These are phyloP conservation scores for Dacryopinax primogenitus DNA, from an alignment of 768 basidiomycete species.

Conservation along the genomic window DNA sequence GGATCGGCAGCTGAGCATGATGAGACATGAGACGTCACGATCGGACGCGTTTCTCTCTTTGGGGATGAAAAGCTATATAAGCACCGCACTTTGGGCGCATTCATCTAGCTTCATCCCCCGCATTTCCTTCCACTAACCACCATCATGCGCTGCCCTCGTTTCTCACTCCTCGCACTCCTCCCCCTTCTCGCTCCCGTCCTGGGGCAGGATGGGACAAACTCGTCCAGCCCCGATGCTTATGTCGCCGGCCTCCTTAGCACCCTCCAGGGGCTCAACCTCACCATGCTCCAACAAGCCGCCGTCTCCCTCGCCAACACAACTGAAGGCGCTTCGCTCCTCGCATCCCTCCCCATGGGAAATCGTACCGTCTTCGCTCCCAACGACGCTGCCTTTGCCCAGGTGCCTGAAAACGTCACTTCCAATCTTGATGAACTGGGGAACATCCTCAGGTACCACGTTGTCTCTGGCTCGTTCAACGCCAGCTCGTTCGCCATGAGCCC, in stretches of 20 bases:
- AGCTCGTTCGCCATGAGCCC: constrained; percentile 35
- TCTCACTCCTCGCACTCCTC: constrained; percentile 16
- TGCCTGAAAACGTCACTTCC: constrained; percentile 27
- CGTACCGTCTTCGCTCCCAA: constrained; percentile 47
- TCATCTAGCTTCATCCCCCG: background rate
- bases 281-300: constrained; percentile 32
- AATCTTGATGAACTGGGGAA: constrained; percentile 34
- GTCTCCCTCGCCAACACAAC: constrained; percentile 34
- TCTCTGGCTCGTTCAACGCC: constrained; percentile 40
- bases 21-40: background rate
- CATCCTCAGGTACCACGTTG: constrained; percentile 45
- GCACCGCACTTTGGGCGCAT: background rate
- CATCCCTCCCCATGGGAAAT: constrained; percentile 23
- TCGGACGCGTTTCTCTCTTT: background rate
- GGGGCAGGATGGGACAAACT: constrained; percentile 18
- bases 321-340: constrained; percentile 25
- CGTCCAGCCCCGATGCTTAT: constrained; percentile 19
- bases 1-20: background rate
- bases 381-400: constrained; percentile 35
- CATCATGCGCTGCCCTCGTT: background rate
- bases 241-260: constrained; percentile 28
- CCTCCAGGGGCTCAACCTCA: constrained; percentile 33
- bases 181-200: constrained; percentile 25
- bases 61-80: background rate
- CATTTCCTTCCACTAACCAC: background rate